Conservation (phyloP, 2,329 filamentous ascomycete genomes). For the Ploettnerulaceae sp. region DNA sequence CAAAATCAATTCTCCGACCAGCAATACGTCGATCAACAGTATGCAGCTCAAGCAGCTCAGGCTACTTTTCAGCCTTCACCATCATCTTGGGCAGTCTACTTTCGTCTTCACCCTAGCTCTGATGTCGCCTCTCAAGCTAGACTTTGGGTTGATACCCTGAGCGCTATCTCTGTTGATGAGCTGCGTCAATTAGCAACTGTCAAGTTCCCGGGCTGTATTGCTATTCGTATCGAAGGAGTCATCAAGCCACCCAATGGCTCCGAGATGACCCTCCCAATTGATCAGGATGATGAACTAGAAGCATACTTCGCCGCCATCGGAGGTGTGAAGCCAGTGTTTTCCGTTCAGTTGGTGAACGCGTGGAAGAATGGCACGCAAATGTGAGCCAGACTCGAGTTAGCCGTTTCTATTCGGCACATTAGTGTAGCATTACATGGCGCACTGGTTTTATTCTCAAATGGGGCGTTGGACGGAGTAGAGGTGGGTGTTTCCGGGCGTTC, state of each 20-base stretch:
- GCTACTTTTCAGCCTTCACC: slow-evolving; percentile 33
- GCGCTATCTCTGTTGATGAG: slow-evolving; percentile 50
- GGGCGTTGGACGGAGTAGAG: too few species aligned
- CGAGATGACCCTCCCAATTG: slow-evolving; percentile 61
- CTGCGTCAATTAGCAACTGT: slow-evolving; percentile 55
- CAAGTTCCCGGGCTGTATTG: slow-evolving; percentile 56
- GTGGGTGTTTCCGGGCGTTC: too few species aligned
- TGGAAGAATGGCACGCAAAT: slow-evolving; percentile 31
- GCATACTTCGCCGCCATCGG: slow-evolving; percentile 60
- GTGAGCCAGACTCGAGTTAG: not conserved
- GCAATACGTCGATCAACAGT: slow-evolving; percentile 32
- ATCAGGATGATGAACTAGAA: slow-evolving; percentile 65
- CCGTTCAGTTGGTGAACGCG: slow-evolving; percentile 29
- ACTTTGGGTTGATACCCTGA: slow-evolving; percentile 64
- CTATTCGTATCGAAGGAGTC: slow-evolving; percentile 61
- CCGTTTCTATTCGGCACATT: too few species aligned
- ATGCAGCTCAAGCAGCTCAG: slow-evolving; percentile 38
- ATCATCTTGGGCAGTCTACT: slow-evolving; percentile 54
- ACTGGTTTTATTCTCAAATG: too few species aligned
- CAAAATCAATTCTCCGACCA: slow-evolving; percentile 32
- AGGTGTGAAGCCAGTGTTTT: slow-evolving; percentile 33
- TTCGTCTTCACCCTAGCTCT: slow-evolving; percentile 64
- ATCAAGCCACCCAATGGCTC: slow-evolving; percentile 50
- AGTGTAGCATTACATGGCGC: too few species aligned
- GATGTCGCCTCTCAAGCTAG: slow-evolving; percentile 45